A percentile compares a stretch with the other conserved stretches of the same genome.
phyloP scores from a whole-genome alignment of 305 asterid genomes.

The Fraxinus angustifolia region DNA sequence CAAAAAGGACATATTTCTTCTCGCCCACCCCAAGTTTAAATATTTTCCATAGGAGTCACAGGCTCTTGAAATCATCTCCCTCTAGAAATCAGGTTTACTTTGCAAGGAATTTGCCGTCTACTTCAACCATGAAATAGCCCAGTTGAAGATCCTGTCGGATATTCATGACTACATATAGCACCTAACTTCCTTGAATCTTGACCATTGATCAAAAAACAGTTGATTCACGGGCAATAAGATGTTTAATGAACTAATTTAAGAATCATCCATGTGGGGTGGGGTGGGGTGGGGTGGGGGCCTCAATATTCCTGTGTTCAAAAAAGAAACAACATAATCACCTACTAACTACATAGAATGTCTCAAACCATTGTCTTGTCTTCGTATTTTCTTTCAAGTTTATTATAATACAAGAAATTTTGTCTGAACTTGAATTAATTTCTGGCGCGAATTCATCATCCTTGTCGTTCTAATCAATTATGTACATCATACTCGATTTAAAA shows the following conservation, averaged over 20 bases:
- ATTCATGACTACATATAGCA: not conserved
- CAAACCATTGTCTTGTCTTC: not conserved
- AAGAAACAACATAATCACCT: slow-evolving; percentile 17
- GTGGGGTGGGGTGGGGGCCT: not conserved
- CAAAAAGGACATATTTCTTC: not conserved
- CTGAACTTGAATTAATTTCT: slow-evolving; percentile 9
- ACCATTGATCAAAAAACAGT: slow-evolving; percentile 9
- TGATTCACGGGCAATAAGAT: slow-evolving; percentile 8
- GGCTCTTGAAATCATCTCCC: not conserved
- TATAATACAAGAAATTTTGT: not conserved
- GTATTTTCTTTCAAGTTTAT: not conserved
- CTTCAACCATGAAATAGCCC: not conserved
- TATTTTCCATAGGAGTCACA: not conserved
- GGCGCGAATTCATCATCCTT: slow-evolving; percentile 15
- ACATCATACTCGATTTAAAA: slow-evolving; percentile 21
- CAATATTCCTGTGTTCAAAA: slow-evolving; percentile 22
- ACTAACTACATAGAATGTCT: not conserved
- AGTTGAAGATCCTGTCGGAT: not conserved
- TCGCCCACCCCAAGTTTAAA: not conserved
- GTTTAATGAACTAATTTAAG: slow-evolving; percentile 5
- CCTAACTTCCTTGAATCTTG: slow-evolving; percentile 2
- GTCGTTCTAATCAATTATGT: slow-evolving; percentile 17
- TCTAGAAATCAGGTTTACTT: not conserved
- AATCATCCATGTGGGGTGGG: not conserved
- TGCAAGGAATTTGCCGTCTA: not conserved